Conservation (phyloP, 2,329 filamentous ascomycete genomes). For the Alternaria gaisen region DNA sequence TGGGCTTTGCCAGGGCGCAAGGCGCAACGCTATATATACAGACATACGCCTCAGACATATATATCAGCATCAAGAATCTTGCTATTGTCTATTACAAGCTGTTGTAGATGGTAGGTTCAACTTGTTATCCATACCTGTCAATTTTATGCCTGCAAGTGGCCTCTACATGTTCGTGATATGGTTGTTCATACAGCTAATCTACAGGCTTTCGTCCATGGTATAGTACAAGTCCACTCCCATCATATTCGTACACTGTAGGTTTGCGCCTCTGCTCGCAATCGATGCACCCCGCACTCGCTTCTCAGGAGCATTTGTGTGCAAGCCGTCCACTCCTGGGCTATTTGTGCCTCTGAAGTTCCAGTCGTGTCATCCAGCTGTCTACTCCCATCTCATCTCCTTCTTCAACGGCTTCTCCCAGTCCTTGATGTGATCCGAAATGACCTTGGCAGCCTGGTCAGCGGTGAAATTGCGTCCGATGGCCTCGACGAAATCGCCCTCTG, state of each 20-base stretch:
- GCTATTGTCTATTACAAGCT: background rate
- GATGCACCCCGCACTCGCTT: background rate
- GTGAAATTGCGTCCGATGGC: slow-evolving; percentile 95
- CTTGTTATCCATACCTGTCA: background rate
- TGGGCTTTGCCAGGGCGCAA: too few relatives aligned
- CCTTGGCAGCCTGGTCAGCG: slow-evolving; percentile 80
- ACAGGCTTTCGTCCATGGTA: background rate
- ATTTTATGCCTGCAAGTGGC: background rate
- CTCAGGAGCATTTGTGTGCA: background rate
- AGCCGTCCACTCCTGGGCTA: background rate
- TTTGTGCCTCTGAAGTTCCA: rapidly evolving
- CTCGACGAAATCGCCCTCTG: slow-evolving; percentile 97
- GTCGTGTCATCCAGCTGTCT: background rate
- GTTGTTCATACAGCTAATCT: background rate
- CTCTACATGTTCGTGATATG: background rate
- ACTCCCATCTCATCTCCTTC: slow-evolving; percentile 49
- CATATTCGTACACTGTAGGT: slow-evolving; percentile 10
- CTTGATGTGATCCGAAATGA: slow-evolving; percentile 87
- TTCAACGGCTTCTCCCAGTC: slow-evolving; percentile 73
- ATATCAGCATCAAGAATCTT: background rate
- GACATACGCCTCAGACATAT: too few relatives aligned
- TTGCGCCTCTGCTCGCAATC: background rate
- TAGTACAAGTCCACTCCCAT: slow-evolving; percentile 4
- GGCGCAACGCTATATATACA: too few relatives aligned
- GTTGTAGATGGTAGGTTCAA: background rate